phyloP scores from a whole-genome alignment of 2,329 filamentous ascomycete species.

The Coniochaeta hoffmannii region DNA sequence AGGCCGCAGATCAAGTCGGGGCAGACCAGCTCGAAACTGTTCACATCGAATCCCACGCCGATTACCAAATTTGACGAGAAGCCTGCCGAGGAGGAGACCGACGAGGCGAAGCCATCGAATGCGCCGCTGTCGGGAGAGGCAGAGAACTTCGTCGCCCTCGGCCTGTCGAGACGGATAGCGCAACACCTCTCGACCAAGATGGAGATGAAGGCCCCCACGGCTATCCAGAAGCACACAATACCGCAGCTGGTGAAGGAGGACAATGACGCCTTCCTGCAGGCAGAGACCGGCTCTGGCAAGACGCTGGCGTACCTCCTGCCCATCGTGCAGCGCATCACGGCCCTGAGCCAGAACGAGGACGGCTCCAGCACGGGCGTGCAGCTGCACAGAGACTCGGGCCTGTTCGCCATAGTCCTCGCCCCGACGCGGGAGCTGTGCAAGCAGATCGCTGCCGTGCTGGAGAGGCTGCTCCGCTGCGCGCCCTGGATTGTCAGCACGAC shows the following conservation, averaged over 20 bases:
- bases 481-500: conserved; percentile 93
- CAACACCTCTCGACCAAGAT: conserved; percentile 80
- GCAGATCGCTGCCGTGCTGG: conserved; percentile 83
- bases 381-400: conserved; percentile 75
- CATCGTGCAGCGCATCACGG: conserved; percentile 80
- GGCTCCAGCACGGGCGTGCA: conserved; percentile 34
- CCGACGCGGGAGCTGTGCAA: conserved; percentile 92
- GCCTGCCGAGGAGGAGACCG: conserved; percentile 34
- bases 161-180: conserved; percentile 72
- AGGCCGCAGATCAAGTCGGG: conserved; percentile 12
- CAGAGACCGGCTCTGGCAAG: conserved; percentile 95
- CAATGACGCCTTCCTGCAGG: conserved; percentile 90
- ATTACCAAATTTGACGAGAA: conserved; percentile 52
- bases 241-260: conserved; percentile 72
- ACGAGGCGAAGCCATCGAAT: conserved; percentile 72
- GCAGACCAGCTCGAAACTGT: conserved; percentile 76
- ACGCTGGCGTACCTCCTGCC: conserved; percentile 93
- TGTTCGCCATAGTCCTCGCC: conserved; percentile 90
- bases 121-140: conserved; percentile 79
- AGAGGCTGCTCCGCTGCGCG: conserved; percentile 77
- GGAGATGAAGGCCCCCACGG: conserved; percentile 81
- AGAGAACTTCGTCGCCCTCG: conserved; percentile 79
- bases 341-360: conserved; percentile 55
- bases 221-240: conserved; percentile 87
- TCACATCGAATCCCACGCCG: conserved; percentile 78